Conservation (phyloP, 345 rosid species). For the Arabidopsis arenosa region DNA sequence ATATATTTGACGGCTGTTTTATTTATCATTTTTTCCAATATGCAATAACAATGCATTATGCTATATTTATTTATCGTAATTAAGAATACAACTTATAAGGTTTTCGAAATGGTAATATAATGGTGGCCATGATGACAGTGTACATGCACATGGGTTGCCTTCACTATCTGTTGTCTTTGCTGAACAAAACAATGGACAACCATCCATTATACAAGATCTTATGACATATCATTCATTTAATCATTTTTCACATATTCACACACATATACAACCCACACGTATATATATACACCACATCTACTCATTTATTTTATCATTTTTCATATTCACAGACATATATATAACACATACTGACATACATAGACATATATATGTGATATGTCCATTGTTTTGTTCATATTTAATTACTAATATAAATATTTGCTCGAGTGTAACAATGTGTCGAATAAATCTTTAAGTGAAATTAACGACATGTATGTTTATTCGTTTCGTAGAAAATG, state of each 20-base stretch:
- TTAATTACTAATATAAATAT: not conserved
- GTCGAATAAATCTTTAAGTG: not conserved
- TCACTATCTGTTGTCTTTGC: conserved; percentile 40
- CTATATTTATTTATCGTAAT: no score
- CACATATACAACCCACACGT: not conserved
- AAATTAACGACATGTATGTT: not conserved
- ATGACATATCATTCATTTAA: conserved; percentile 35
- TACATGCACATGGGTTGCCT: conserved; percentile 48
- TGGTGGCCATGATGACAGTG: conserved; percentile 41
- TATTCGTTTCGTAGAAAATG: not conserved
- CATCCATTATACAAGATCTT: conserved; percentile 28
- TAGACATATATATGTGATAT: not conserved
- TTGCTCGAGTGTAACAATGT: not conserved
- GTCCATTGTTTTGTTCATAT: conserved; percentile 11
- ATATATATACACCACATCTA: not conserved
- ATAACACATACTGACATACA: no score
- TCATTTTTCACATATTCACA: not conserved
- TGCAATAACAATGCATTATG: no score
- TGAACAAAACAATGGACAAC: conserved; percentile 44
- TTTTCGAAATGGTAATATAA: conserved; percentile 24
- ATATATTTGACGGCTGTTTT: not conserved
- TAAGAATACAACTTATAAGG: not conserved
- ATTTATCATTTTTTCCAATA: no score
- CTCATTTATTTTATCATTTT: no score
- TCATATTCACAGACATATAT: no score